These are phyloP conservation scores for Diutina rugosa DNA, from an alignment of 1,139 yeast species.

Conservation along the genomic window DNA sequence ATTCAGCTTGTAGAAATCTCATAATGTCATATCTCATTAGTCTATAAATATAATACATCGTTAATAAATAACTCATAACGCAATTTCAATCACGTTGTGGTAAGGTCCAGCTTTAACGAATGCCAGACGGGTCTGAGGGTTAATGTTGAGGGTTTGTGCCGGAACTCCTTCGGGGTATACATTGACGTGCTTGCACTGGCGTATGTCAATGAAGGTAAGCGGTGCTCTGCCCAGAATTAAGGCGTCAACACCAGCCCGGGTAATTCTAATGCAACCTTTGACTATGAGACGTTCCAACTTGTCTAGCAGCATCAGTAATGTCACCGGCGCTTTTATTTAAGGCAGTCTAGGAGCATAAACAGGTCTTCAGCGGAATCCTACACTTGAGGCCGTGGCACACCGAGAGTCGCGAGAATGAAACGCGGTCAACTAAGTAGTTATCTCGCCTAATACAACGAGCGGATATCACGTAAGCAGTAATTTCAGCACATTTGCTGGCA, in stretches of 20 bases:
- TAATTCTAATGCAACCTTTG: constrained; percentile 64
- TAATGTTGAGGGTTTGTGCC: constrained; percentile 40
- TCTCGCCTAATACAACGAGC: neutral
- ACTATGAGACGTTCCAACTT: constrained; percentile 35
- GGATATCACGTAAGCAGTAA: neutral
- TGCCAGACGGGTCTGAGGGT: constrained; percentile 40
- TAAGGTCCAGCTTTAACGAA: constrained; percentile 45
- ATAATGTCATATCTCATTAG: neutral
- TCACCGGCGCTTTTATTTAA: constrained; percentile 43
- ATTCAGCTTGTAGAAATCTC: neutral
- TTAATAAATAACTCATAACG: constrained; percentile 13
- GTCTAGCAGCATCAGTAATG: constrained; percentile 37
- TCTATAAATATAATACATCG: constrained; percentile 2
- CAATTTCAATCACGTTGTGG: constrained; percentile 44
- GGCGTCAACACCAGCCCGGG: constrained; percentile 63
- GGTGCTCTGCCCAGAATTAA: constrained; percentile 44
- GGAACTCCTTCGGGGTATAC: constrained; percentile 44
- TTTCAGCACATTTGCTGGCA: neutral
- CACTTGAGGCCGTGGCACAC: constrained; percentile 33
- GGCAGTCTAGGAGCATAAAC: constrained; percentile 66
- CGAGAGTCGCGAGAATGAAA: constrained; percentile 29
- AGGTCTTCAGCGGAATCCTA: constrained; percentile 95
- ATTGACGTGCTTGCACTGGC: constrained; percentile 57
- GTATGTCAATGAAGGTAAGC: constrained; percentile 40
- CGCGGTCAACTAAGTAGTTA: neutral